Evolutionary conservation across 1,284 basidiomycete species (phyloP).

Genomic region (Moesziomyces sp.): DNA sequence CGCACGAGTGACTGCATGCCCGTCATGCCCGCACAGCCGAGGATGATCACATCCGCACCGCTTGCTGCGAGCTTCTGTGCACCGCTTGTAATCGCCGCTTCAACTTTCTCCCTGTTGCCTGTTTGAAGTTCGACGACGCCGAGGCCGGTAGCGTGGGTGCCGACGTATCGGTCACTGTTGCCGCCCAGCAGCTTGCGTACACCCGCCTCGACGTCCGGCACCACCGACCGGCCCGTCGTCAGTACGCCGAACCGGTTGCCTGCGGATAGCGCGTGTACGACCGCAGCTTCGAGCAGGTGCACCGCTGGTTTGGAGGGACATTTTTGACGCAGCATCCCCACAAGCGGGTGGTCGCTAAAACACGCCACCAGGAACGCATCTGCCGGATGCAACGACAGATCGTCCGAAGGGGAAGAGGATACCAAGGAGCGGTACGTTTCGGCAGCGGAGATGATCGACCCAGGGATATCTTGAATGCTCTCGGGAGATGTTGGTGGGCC

Average conservation of each 20-base stretch:
- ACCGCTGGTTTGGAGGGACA: constrained; percentile 24
- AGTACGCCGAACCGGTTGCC: constrained; percentile 44
- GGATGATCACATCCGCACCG: constrained; percentile 54
- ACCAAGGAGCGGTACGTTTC: constrained; percentile 24
- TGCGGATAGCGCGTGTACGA: constrained; percentile 25
- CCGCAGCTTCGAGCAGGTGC: constrained; percentile 51
- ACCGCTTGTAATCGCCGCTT: constrained; percentile 24
- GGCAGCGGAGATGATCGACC: constrained; percentile 39
- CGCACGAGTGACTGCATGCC: constrained; percentile 50
- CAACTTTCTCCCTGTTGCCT: constrained; percentile 25
- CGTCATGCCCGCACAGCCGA: constrained; percentile 60
- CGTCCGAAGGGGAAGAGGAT: not conserved
- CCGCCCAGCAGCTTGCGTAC: constrained; percentile 44
- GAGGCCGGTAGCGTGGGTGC: constrained; percentile 42
- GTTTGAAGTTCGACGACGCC: constrained; percentile 52
- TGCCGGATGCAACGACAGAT: constrained; percentile 8
- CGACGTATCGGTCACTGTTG: constrained; percentile 43
- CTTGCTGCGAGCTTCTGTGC: constrained; percentile 23
- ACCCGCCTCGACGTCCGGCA: constrained; percentile 50
- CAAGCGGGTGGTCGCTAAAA: constrained; percentile 56
- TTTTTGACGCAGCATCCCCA: constrained; percentile 31
- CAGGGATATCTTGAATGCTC: constrained; percentile 38
- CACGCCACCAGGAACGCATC: constrained; percentile 50
- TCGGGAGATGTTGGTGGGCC: constrained; percentile 39
- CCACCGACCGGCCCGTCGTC: constrained; percentile 46